Evolutionary conservation across 148 eudicot species (phyloP), one percentile per base, ranked within the genome.

Genomic region (Rhododendron kiyosumense): DNA sequence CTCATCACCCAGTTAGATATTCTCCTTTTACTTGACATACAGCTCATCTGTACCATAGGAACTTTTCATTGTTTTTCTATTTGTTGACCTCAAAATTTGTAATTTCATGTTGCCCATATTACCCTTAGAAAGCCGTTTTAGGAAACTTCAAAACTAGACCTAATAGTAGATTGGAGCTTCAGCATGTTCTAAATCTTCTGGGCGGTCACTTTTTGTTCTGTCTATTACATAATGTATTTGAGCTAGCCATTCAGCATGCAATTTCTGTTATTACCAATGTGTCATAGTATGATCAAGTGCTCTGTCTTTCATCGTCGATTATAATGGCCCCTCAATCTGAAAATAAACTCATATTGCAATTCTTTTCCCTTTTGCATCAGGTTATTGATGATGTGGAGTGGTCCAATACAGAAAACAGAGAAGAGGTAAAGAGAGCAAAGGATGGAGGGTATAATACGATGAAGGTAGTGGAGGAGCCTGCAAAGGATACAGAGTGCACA

Each of bases 401-500:
- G 65, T 51, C 87, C 61, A 90, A 87, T 86, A 43, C 75, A 61
- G 26, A 6, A 74, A 74, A 74, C 78, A 77, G 77, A 22, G 79
- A 15, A 78, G 85, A 61, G 78, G 48, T 52, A 15, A 78, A 83
- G 77, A 48, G 78, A 77, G 78, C 12, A 81, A 89, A 88, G 26
- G 89, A 85, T 46, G 83, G 79, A 45, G 88, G 84, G 48, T 77
- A 84, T 54, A 82, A 83, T 73, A 41, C 84, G 67, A 79, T 86
- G 17, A 87, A 78, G 82, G 86, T 88, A 77, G 74, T 71, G 80
- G 91, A 91, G 87, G 38, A 14, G 81, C 79, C 83, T 83, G 61
- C 74, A 77, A 93, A 83, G 88, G 85, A 85, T 38, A 85, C 69
- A 4, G 91, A 88, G 86, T 65, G 48, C 28, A 86, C 74, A 81